Evolutionary conservation across 176 grass and related monocot genomes (phyloP), one percentile per base, ranked within the genome.

Genomic region (Otatea glauca): DNA sequence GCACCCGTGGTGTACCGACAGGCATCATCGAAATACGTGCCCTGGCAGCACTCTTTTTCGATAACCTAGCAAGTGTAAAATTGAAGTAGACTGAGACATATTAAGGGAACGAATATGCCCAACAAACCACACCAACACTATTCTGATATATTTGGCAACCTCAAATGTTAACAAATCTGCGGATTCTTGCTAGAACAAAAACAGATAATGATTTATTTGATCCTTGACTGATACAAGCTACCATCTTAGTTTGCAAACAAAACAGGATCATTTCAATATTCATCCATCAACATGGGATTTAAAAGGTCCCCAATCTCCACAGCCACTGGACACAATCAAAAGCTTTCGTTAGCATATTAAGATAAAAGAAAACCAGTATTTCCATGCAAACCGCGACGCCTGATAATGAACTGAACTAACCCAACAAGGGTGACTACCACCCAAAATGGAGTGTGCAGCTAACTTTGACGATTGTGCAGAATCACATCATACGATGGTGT

Each of bases 21-120:
- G 91, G 73, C 95, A 98, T 97, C 92, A 93, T 94, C 13, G 79
- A 95, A 80, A 93, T 89, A 4, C 61, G 44, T 50, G 67, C 93
- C 72, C 83, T 72, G 62, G 85, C 80, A 21, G 87, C 79, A 49
- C 69, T 90, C 80, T 88, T 94, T 34, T 90, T 89, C 11, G 88
- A 91, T 71, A 86, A 66, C 88, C 93, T 94, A 86, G 10, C 6
- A 72, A 10, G 61, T 14, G 49, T 38, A 73, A 48, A 72, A 66
- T 50, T 50, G 1, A 34, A 67, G 12, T 39, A 83, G 38, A 24
- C 6, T 68, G 24, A 59, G n/a, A 13, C 21, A n/a, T 8, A 37
- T 45, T 47, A 59, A 24, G 63, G 50, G 11, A 35, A 68, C 4
- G 65, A 72, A 41, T 73, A 14, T 51, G 23, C 27, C 12, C 11